These are phyloP conservation scores for Xanthoceras sorbifolium DNA, from an alignment of 345 rosid genomes.

Conservation along the genomic window DNA sequence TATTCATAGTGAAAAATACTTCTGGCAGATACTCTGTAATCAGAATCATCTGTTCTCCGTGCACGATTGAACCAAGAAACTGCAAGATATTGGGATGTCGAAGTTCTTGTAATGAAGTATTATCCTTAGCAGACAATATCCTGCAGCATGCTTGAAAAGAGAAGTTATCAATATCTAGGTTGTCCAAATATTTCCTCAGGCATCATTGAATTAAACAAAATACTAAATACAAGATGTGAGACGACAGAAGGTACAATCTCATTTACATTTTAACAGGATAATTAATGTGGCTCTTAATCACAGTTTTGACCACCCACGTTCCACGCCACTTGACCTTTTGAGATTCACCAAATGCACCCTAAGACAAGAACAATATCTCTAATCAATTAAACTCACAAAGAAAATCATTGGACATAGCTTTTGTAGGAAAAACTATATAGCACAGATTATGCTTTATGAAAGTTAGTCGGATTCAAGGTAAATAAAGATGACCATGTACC, in stretches of 20 bases:
- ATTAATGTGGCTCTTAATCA: constrained; percentile 47
- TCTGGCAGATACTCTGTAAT: constrained; percentile 57
- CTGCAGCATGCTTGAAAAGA: constrained; percentile 30
- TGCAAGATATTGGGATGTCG: constrained; percentile 68
- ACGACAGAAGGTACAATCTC: background rate
- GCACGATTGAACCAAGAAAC: constrained; percentile 66
- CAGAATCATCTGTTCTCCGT: constrained; percentile 54
- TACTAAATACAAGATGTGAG: background rate
- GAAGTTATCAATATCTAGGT: constrained; percentile 7
- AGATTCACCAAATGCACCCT: constrained; percentile 60
- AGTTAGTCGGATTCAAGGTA: background rate
- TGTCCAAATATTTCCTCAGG: background rate
- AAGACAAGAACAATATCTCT: constrained; percentile 12
- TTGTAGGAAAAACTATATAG: background rate
- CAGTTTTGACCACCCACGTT: constrained; percentile 66
- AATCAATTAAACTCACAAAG: background rate
- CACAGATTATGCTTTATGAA: background rate
- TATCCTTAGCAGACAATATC: constrained; percentile 58
- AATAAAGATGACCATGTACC: background rate
- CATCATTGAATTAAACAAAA: background rate
- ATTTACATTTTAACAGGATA: constrained; percentile 43
- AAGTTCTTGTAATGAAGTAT: constrained; percentile 51
- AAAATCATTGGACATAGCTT: background rate
- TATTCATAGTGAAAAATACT: constrained; percentile 26
- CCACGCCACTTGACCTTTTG: constrained; percentile 64